phyloP scores from a whole-genome alignment of 1,284 basidiomycete species.

The Sphaerobolus stellatus region DNA sequence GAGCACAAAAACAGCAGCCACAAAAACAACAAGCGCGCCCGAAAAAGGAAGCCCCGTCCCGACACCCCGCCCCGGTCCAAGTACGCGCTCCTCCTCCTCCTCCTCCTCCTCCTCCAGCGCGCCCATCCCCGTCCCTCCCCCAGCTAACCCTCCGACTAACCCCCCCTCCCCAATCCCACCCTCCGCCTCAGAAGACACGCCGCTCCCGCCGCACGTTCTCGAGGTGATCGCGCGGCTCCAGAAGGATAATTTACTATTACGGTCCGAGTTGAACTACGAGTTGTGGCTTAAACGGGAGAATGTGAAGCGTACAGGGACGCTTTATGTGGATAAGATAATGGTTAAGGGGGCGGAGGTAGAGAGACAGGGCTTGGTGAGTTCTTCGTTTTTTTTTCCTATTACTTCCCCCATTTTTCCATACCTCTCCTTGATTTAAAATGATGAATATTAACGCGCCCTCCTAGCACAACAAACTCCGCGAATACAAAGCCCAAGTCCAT shows the following conservation, averaged over 20 bases:
- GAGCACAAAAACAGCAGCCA: constrained; percentile 15
- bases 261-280: constrained; percentile 80
- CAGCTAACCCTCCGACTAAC: constrained; percentile 3
- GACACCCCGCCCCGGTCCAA: too few species aligned
- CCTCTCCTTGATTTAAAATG: too few species aligned
- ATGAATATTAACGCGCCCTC: too few species aligned
- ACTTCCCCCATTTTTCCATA: constrained; percentile 2
- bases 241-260: constrained; percentile 67
- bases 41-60: too few species aligned
- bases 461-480: constrained; percentile 75
- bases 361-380: constrained; percentile 70
- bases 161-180: constrained; percentile 16
- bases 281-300: constrained; percentile 78
- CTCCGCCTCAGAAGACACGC: constrained; percentile 15
- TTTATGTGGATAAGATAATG: constrained; percentile 71
- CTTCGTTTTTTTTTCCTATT: constrained; percentile 23
- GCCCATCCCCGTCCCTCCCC: constrained; percentile 14
- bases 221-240: constrained; percentile 68
- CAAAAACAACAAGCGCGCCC: background rate
- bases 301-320: constrained; percentile 71
- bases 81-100: too few species aligned
- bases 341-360: constrained; percentile 74
- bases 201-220: constrained; percentile 45
- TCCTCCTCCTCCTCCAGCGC: background rate
- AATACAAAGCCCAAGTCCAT: constrained; percentile 64